Conservation (phyloP, 2,329 filamentous ascomycete genomes). For the Aspergillus novoparasiticus region DNA sequence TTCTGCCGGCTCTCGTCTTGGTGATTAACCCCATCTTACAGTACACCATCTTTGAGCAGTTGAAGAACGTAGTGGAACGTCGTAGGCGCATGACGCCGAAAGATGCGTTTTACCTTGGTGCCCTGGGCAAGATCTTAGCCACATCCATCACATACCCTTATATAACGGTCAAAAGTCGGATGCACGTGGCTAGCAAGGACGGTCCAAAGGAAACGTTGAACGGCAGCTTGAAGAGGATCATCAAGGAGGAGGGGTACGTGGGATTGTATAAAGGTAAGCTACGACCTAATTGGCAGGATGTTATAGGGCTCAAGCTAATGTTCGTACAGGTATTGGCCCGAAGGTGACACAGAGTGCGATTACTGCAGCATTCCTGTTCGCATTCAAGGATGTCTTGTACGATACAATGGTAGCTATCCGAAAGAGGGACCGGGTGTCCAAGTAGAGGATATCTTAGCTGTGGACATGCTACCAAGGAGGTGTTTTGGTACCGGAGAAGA, state of each 20-base stretch:
- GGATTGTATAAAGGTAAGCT: conserved; percentile 86
- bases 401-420: conserved; percentile 52
- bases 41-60: conserved; percentile 97
- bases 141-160: conserved; percentile 96
- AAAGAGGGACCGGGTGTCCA: conserved; percentile 33
- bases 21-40: conserved; percentile 98
- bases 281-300: neutral
- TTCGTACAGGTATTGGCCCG: conserved; percentile 75
- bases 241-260: conserved; percentile 85
- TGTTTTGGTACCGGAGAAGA: neutral
- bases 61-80: conserved; percentile 88
- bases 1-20: conserved; percentile 87
- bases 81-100: conserved; percentile 75
- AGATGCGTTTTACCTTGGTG: conserved; percentile 87
- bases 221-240: conserved; percentile 74
- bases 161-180: conserved; percentile 97
- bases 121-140: conserved; percentile 90
- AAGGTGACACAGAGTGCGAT: conserved; percentile 97
- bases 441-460: conserved; percentile 25
- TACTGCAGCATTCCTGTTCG: conserved; percentile 93
- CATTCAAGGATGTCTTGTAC: conserved; percentile 96
- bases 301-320: conserved; percentile 13
- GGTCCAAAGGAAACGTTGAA: conserved; percentile 80
- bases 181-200: conserved; percentile 83
- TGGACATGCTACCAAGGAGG: too few relatives aligned